A percentile compares a stretch with the other conserved stretches of the same genome.
Evolutionary conservation across 345 rosid genomes (phyloP).

Genomic region (Clausena lansium): DNA sequence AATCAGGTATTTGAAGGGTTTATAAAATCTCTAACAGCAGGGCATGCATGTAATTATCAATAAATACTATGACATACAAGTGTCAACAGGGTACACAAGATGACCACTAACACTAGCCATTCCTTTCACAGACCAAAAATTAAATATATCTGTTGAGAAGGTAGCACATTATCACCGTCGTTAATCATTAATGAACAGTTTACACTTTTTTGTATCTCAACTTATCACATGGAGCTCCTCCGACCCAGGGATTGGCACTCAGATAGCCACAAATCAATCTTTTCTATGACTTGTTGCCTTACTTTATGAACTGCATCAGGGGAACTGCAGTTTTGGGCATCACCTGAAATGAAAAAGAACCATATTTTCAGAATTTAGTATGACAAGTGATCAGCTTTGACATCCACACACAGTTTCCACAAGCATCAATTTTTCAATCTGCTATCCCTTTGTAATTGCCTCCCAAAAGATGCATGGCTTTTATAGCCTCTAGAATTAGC

Average conservation of each 20-base stretch:
- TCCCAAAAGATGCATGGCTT: neutral
- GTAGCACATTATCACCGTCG: slow-evolving; percentile 3
- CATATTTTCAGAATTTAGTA: neutral
- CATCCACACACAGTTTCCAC: neutral
- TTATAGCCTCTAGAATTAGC: neutral
- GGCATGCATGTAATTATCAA: neutral
- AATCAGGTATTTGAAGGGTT: neutral
- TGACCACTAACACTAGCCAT: neutral
- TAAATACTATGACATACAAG: neutral
- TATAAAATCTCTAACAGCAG: neutral
- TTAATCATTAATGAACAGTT: slow-evolving; percentile 16
- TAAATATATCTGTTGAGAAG: slow-evolving; percentile 21
- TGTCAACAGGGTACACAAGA: neutral
- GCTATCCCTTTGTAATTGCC: neutral
- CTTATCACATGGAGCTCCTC: slow-evolving; percentile 41
- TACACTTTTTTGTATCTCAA: neutral
- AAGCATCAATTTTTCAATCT: neutral
- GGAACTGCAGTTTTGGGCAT: slow-evolving; percentile 70
- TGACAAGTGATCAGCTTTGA: neutral
- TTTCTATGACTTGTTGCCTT: slow-evolving; percentile 70
- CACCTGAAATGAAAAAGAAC: slow-evolving; percentile 39
- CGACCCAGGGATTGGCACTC: slow-evolving; percentile 48
- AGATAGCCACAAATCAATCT: slow-evolving; percentile 91
- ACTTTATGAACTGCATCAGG: slow-evolving; percentile 87
- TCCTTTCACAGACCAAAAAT: slow-evolving; percentile 3